Percentiles rank a stretch among this genome's conserved stretches.
Conservation (phyloP, 1,284 basidiomycete species). For the Macrocystidia cucumis region DNA sequence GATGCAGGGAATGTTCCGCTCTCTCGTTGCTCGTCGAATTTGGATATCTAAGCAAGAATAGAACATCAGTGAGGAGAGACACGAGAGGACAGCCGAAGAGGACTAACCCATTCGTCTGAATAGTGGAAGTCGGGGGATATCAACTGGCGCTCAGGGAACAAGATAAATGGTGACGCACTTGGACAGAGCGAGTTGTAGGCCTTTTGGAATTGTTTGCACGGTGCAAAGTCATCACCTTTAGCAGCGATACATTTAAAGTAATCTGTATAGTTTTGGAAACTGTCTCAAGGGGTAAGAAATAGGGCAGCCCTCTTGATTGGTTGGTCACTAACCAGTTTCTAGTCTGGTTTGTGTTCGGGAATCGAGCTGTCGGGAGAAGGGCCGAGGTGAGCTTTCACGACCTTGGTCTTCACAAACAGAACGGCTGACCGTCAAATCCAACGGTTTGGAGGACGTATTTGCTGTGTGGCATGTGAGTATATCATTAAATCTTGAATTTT, state of each 20-base stretch:
- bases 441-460: constrained; percentile 84
- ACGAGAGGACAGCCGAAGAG: constrained; percentile 1
- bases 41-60: constrained; percentile 48
- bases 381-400: constrained; percentile 4
- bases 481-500: constrained; percentile 4
- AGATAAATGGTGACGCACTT: constrained; percentile 53
- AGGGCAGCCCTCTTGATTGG: too few species aligned
- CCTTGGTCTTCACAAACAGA: background rate
- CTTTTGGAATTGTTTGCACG: constrained; percentile 98
- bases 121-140: constrained; percentile 7
- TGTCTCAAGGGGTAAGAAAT: too few species aligned
- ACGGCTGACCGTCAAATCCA: constrained; percentile 69
- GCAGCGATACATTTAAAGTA: constrained; percentile 97
- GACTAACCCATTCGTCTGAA: constrained; percentile 77
- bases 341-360: constrained; percentile 95
- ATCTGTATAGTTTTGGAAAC: constrained; percentile 95
- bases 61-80: constrained; percentile 11
- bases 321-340: constrained; percentile 74
- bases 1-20: constrained; percentile 88
- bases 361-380: constrained; percentile 57
- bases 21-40: constrained; percentile 93
- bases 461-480: constrained; percentile 28
- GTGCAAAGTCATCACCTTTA: constrained; percentile 96
- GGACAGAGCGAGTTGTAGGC: constrained; percentile 97
- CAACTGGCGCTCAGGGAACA: constrained; percentile 4